A percentile compares a stretch with the other conserved stretches of the same genome.
phyloP scores from a whole-genome alignment of 1,139 yeast genomes.

The Maudiozyma humilis region DNA sequence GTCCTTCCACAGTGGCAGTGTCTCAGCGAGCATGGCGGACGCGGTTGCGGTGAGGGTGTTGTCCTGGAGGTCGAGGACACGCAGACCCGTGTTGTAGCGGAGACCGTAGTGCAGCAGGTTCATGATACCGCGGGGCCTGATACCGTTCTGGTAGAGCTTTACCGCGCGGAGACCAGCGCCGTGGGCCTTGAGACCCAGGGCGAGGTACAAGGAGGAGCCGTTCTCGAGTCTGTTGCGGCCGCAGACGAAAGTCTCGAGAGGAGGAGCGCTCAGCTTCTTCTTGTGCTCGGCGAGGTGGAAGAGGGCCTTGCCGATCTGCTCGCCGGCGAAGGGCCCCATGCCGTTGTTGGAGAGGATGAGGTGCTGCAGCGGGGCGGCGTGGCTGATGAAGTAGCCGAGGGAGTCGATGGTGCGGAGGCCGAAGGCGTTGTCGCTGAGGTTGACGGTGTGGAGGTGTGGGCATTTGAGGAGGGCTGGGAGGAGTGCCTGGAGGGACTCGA shows the following conservation, averaged over 20 bases:
- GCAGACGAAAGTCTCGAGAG: constrained; percentile 77
- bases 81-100: constrained; percentile 48
- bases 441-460: constrained; percentile 60
- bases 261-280: constrained; percentile 31
- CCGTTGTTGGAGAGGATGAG: constrained; percentile 89
- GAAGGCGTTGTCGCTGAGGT: constrained; percentile 90
- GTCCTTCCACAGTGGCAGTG: constrained; percentile 46
- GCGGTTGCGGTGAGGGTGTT: constrained; percentile 85
- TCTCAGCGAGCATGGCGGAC: constrained; percentile 61
- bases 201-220: constrained; percentile 74
- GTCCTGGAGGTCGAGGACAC: constrained; percentile 82
- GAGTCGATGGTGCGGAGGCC: constrained; percentile 94
- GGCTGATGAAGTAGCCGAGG: constrained; percentile 64
- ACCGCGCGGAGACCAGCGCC: constrained; percentile 56
- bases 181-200: constrained; percentile 72
- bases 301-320: constrained; percentile 81
- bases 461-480: constrained; percentile 67
- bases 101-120: constrained; percentile 69
- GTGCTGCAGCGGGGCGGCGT: constrained; percentile 75
- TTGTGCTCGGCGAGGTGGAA: constrained; percentile 64
- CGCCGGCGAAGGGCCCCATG: constrained; percentile 96
- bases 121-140: constrained; percentile 85
- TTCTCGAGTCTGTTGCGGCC: constrained; percentile 95
- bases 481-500: constrained; percentile 63
- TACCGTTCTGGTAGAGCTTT: constrained; percentile 88